Evolutionary conservation across 257 asterid genomes (phyloP).

Genomic region (Solanum piurae): DNA sequence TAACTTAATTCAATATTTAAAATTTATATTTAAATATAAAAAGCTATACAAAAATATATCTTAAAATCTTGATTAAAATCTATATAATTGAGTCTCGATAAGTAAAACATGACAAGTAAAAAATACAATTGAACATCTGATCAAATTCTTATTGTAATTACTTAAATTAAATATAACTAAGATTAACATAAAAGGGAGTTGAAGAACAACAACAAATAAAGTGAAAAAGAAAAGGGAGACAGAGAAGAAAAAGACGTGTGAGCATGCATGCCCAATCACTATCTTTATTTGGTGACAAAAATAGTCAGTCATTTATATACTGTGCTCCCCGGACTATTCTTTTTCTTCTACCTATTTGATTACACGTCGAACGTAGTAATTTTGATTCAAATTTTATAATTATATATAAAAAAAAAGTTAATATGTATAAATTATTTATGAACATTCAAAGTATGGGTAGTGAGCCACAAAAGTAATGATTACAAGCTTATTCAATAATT

Average conservation of each 20-base stretch:
- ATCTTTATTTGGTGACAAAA: slow-evolving; percentile 1
- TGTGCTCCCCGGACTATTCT: neutral
- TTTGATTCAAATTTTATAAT: neutral
- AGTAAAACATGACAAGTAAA: too few relatives aligned
- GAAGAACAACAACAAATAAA: neutral
- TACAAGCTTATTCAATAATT: too few relatives aligned
- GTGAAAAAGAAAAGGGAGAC: neutral
- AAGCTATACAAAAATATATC: too few relatives aligned
- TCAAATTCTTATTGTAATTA: neutral
- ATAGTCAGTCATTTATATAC: neutral
- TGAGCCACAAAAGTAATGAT: neutral
- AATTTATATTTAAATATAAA: too few relatives aligned
- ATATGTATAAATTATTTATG: neutral
- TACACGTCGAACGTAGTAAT: neutral
- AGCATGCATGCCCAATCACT: slow-evolving; percentile 28
- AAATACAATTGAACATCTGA: neutral
- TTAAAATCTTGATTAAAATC: too few relatives aligned
- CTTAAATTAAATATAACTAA: neutral
- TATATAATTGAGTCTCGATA: too few relatives aligned
- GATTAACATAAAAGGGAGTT: neutral
- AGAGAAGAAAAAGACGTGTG: slow-evolving; percentile 37
- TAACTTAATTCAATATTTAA: too few relatives aligned
- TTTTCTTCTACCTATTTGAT: neutral
- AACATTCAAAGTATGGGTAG: neutral
- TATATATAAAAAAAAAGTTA: accelerated